Evolutionary conservation across 345 rosid species (phyloP).

Genomic region (Viola odorata): DNA sequence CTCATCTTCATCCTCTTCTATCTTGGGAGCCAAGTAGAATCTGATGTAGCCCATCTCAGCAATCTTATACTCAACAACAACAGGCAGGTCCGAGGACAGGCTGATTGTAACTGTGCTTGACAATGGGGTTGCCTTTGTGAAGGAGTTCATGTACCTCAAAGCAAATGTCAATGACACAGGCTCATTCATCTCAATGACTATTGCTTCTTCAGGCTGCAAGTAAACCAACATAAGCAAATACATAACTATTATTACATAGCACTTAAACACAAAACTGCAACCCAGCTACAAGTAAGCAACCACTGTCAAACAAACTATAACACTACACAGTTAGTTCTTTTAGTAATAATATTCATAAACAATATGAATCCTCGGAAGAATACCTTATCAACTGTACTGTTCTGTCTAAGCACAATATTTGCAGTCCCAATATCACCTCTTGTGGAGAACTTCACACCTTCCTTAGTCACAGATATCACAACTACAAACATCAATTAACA

Average conservation of each 20-base stretch:
- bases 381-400: constrained; percentile 89
- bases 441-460: constrained; percentile 95
- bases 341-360: neutral
- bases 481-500: constrained; percentile 35
- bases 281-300: constrained; percentile 7
- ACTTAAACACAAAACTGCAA: neutral
- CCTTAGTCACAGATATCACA: constrained; percentile 92
- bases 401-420: constrained; percentile 89
- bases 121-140: constrained; percentile 91
- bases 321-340: neutral
- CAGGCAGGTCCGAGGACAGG: constrained; percentile 91
- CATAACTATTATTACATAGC: neutral
- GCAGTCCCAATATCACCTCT: constrained; percentile 96
- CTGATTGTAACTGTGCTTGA: constrained; percentile 80
- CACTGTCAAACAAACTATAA: neutral
- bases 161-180: constrained; percentile 93
- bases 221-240: neutral
- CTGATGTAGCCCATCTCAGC: constrained; percentile 99
- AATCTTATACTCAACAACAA: constrained; percentile 91
- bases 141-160: constrained; percentile 91
- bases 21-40: constrained; percentile 96
- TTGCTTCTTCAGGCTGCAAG: constrained; percentile 91
- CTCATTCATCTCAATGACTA: constrained; percentile 82
- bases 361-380: neutral
- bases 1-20: constrained; percentile 93